Conservation (phyloP, 257 asterid genomes). For the Solanum sitiens region DNA sequence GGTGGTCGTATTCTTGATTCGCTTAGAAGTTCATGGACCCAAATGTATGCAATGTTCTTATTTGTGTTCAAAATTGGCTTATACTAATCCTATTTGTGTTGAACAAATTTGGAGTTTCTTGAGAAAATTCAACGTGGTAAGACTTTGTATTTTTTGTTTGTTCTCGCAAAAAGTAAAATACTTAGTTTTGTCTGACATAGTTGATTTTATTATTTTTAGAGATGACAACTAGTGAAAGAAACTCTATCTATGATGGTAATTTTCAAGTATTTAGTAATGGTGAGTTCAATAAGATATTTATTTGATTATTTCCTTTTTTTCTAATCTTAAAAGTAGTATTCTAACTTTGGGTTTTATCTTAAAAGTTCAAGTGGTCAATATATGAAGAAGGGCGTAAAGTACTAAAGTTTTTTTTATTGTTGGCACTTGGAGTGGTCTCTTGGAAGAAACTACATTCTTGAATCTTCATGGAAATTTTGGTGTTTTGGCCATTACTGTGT, state of each 20-base stretch:
- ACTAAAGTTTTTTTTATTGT: neutral
- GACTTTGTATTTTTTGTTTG: too few relatives aligned
- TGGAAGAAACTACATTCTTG: neutral
- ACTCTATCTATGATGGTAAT: neutral
- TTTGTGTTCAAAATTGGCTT: neutral
- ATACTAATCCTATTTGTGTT: neutral
- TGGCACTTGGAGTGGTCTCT: neutral
- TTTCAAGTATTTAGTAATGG: neutral
- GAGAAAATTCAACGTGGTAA: neutral
- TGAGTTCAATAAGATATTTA: neutral
- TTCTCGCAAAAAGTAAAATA: neutral
- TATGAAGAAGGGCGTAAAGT: neutral
- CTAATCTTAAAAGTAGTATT: neutral
- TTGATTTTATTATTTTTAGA: neutral
- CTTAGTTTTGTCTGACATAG: neutral
- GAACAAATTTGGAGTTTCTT: neutral
- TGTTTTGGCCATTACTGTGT: neutral
- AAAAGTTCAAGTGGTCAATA: neutral
- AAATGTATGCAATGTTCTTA: neutral
- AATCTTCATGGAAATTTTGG: neutral
- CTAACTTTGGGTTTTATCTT: neutral
- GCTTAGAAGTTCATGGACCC: neutral
- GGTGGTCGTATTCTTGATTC: neutral
- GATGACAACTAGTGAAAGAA: neutral
- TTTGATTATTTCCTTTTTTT: neutral